Base-by-base conservation (phyloP, 306 rosid species). In the Prosopis cineraria region DNA sequence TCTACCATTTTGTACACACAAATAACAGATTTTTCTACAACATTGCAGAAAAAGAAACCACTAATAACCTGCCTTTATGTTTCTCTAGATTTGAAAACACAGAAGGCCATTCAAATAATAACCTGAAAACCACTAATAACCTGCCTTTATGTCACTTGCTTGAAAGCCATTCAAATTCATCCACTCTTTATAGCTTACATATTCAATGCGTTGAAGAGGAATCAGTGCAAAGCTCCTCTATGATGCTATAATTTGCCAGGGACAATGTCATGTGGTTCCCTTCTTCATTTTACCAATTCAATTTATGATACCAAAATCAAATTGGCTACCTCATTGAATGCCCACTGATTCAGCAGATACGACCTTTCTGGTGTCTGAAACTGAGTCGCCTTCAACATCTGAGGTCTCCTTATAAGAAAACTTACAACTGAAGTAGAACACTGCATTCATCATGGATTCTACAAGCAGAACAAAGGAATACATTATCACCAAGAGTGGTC, bases 401-500 rank as follows among this genome's bases (percentile, higher is more conserved):
- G 83, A 80, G 40, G 37, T 66, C 79, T 75, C 93, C 83, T 69
- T 27, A 72, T 66, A 64, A 65, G 41, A 86, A 53, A 81, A 88
- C 81, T 87, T 90, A 79, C 96, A 90, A 81, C 89, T 88, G 83
- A 88, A 90, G 84, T 87, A 90, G 85, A 90, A 90, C 83, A 92
- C 96, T 11, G 90, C 89, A 76, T 77, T 93, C 96, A 91, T 91
- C 97, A 96, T 91, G 27, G 97, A 89, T 87, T 96, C 97, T 43
- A 89, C 70, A 64, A 96, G 98, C 74, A 90, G 85, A 63, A 96
- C 89, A 80, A 96, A 93, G 0, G 99, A 92, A 88, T 91, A 88
- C 96, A 96, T 91, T 22, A 93, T 78, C 79, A 96, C 99, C 94
- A 96, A 85, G 56, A 96, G 97, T 4, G 98, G 99, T 34, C 99